Percentiles rank a stretch among this genome's conserved stretches.
These are phyloP conservation scores for Deakozyma indianensis DNA, from an alignment of 805 yeast genomes.

Conservation along the genomic window DNA sequence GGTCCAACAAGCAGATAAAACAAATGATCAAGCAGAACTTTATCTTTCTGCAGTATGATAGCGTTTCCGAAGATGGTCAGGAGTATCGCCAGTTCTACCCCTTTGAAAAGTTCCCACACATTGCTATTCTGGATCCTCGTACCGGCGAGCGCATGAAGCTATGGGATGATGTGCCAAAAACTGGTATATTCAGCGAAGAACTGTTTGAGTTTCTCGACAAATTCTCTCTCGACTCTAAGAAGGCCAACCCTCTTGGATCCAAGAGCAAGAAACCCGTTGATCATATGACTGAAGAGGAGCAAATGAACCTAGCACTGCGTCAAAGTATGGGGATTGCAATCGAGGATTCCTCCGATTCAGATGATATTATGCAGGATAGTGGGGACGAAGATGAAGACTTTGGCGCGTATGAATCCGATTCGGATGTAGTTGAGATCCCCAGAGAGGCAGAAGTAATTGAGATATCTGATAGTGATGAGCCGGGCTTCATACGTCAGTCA, in stretches of 20 bases:
- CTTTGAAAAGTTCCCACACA: slow-evolving; percentile 60
- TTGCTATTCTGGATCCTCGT: slow-evolving; percentile 84
- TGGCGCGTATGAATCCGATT: neutral
- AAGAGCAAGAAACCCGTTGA: slow-evolving; percentile 37
- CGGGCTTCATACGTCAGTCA: slow-evolving; percentile 1
- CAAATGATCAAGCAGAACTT: slow-evolving; percentile 51
- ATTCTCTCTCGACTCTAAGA: slow-evolving; percentile 50
- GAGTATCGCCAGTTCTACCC: slow-evolving; percentile 62
- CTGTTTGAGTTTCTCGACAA: slow-evolving; percentile 46
- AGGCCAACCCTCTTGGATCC: slow-evolving; percentile 34
- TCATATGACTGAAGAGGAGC: slow-evolving; percentile 75
- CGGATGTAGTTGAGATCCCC: slow-evolving; percentile 10
- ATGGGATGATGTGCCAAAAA: slow-evolving; percentile 59
- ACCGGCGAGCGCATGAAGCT: slow-evolving; percentile 79
- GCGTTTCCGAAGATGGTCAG: slow-evolving; percentile 61
- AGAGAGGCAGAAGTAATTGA: slow-evolving; percentile 11
- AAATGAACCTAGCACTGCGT: slow-evolving; percentile 57
- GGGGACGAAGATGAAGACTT: slow-evolving; percentile 11
- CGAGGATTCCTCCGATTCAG: slow-evolving; percentile 16
- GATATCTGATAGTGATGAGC: slow-evolving; percentile 8
- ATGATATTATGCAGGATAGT: slow-evolving; percentile 16
- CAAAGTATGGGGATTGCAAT: slow-evolving; percentile 36
- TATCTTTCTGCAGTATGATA: slow-evolving; percentile 72
- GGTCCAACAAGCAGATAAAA: slow-evolving; percentile 62
- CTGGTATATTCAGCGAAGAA: slow-evolving; percentile 48